A percentile compares a stretch with the other conserved stretches of the same genome.
Conservation (phyloP, 305 asterid species). For the Fraxinus albicans region DNA sequence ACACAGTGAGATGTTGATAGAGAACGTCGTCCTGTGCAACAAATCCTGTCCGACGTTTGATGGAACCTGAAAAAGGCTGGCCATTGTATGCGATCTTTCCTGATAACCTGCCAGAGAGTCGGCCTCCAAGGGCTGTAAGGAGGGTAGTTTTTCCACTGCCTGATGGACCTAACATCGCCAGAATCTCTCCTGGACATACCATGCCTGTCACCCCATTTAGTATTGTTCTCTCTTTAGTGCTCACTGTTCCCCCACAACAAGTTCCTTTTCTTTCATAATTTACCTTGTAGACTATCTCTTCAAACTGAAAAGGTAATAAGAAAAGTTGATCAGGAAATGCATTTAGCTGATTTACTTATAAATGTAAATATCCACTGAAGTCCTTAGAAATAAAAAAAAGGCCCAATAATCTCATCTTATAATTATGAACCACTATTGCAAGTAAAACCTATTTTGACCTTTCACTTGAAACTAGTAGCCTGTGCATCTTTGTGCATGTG, state of each 20-base stretch:
- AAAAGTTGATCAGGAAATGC: slow-evolving; percentile 16
- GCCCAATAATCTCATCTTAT: not conserved
- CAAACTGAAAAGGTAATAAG: slow-evolving; percentile 58
- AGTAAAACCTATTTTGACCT: slow-evolving; percentile 5
- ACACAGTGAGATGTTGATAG: slow-evolving; percentile 86
- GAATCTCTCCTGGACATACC: slow-evolving; percentile 91
- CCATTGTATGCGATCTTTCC: slow-evolving; percentile 88
- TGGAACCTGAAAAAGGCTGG: slow-evolving; percentile 76
- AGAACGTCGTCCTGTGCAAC: slow-evolving; percentile 96
- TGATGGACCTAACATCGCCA: slow-evolving; percentile 96
- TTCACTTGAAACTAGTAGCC: slow-evolving; percentile 2
- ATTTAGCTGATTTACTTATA: not conserved
- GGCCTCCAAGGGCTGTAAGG: slow-evolving; percentile 93
- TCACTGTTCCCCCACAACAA: slow-evolving; percentile 43
- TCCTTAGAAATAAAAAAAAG: not conserved
- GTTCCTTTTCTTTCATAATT: slow-evolving; percentile 40
- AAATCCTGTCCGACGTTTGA: slow-evolving; percentile 83
- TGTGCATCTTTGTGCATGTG: not conserved
- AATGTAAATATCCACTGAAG: slow-evolving; percentile 8
- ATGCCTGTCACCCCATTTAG: slow-evolving; percentile 89
- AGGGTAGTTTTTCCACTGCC: slow-evolving; percentile 98
- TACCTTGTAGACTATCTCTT: slow-evolving; percentile 83
- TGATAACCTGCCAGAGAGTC: slow-evolving; percentile 68
- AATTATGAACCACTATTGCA: not conserved
- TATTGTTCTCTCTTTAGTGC: slow-evolving; percentile 68